Conservation (phyloP, 2,329 filamentous ascomycete species). For the Phialemonium atrogriseum region DNA sequence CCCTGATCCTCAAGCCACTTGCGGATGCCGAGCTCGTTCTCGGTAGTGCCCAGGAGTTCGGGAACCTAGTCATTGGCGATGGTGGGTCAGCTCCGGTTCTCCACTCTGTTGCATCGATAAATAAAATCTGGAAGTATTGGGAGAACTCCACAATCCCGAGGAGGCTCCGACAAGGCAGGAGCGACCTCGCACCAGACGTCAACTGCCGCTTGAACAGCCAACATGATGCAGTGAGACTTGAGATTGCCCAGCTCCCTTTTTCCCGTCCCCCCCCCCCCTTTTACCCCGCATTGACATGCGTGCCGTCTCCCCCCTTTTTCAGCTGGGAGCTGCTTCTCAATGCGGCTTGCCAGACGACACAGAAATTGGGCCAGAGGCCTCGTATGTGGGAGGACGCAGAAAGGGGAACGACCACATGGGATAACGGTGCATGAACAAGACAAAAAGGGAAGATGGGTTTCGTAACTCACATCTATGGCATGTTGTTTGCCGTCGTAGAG, state of each 20-base stretch:
- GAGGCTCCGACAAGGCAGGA: not conserved
- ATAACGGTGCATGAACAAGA: no score
- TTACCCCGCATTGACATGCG: constrained; percentile 2
- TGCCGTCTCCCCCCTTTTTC: no score
- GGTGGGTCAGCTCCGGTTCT: not conserved
- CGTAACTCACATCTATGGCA: constrained; percentile 75
- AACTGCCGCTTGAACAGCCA: constrained; percentile 3
- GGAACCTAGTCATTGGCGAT: constrained; percentile 47
- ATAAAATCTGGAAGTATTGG: no score
- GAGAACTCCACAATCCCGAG: no score
- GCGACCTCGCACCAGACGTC: no score
- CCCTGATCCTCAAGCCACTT: constrained; percentile 97
- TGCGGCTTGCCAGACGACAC: no score
- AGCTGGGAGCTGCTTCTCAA: no score
- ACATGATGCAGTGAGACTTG: no score
- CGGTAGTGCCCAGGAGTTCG: constrained; percentile 82
- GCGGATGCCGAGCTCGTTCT: constrained; percentile 95
- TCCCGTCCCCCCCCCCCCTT: not conserved
- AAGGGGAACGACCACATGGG: no score
- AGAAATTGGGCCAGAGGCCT: not conserved
- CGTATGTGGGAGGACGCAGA: constrained; percentile 3
- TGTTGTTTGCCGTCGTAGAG: constrained; percentile 89
- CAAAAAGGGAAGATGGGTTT: no score
- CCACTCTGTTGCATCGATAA: not conserved
- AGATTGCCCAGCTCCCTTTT: no score